phyloP scores from a whole-genome alignment of 148 eudicot genomes.

The Rhododendron molle region DNA sequence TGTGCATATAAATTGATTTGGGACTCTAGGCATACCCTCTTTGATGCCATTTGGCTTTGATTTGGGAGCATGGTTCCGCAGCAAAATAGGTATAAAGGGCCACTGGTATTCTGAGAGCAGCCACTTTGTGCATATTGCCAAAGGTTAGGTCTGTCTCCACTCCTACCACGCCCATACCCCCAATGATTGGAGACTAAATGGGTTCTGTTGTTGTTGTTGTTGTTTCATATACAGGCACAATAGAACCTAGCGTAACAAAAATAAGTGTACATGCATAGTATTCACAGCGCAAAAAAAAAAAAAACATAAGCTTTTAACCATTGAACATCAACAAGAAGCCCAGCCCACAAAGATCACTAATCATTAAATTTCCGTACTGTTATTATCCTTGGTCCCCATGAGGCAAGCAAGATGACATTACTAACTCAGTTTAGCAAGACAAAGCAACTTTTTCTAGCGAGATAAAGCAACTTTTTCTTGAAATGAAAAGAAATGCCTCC shows the following conservation, averaged over 20 bases:
- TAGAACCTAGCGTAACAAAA: background rate
- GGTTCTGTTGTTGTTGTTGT: no score
- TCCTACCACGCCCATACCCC: no score
- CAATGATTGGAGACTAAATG: no score
- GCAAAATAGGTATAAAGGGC: no score
- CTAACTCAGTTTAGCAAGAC: background rate
- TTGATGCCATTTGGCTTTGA: no score
- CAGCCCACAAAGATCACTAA: background rate
- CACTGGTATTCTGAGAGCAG: no score
- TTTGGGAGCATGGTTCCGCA: no score
- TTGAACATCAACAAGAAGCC: background rate
- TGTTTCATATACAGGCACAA: background rate
- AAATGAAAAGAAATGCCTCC: background rate
- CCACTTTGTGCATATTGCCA: no score
- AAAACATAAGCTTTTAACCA: background rate
- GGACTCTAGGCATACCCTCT: no score
- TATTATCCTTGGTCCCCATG: background rate
- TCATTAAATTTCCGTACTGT: background rate
- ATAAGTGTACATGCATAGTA: background rate
- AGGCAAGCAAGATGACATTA: background rate
- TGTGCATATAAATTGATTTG: no score
- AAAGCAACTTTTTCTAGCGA: background rate
- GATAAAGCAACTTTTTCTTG: background rate
- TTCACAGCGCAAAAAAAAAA: background rate
- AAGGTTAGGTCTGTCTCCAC: no score